Evolutionary conservation across 768 basidiomycete species (phyloP).

Genomic region (Pisolithus marmoratus): DNA sequence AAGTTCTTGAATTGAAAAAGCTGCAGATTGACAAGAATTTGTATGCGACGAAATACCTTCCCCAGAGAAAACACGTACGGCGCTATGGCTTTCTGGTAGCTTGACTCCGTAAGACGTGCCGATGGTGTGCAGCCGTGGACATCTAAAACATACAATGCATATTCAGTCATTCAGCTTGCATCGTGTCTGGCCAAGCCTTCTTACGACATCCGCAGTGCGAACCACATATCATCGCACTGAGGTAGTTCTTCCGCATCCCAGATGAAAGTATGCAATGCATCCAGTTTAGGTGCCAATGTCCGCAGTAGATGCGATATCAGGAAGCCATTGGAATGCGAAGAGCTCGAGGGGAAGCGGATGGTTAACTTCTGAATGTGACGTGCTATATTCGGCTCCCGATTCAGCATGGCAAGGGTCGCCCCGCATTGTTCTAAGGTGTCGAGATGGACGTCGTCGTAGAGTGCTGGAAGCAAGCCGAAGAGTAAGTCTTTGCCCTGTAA

Average conservation of each 20-base stretch:
- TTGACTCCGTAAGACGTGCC: slow-evolving; percentile 57
- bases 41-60: background rate
- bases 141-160: slow-evolving; percentile 35
- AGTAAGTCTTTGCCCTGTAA: slow-evolving; percentile 52
- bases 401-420: slow-evolving; percentile 63
- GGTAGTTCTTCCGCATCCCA: slow-evolving; percentile 69
- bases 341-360: slow-evolving; percentile 34
- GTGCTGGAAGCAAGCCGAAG: slow-evolving; percentile 43
- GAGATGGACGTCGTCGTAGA: slow-evolving; percentile 57
- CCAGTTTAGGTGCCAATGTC: slow-evolving; percentile 47
- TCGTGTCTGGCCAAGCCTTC: slow-evolving; percentile 18
- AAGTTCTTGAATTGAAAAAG: slow-evolving; percentile 65
- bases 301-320: slow-evolving; percentile 48
- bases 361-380: slow-evolving; percentile 61
- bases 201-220: slow-evolving; percentile 62
- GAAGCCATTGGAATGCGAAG: slow-evolving; percentile 15
- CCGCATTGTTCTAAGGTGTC: slow-evolving; percentile 52
- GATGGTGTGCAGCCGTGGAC: slow-evolving; percentile 58
- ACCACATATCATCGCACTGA: slow-evolving; percentile 74
- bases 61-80: slow-evolving; percentile 42
- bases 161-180: background rate
- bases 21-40: slow-evolving; percentile 29
- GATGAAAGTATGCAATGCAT: slow-evolving; percentile 59
- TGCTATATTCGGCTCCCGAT: slow-evolving; percentile 46
- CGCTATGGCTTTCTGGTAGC: slow-evolving; percentile 52